Evolutionary conservation across 2,329 filamentous ascomycete species (phyloP), one percentile per base, ranked within the genome.

Genomic region (Calonectria multiphialidica): DNA sequence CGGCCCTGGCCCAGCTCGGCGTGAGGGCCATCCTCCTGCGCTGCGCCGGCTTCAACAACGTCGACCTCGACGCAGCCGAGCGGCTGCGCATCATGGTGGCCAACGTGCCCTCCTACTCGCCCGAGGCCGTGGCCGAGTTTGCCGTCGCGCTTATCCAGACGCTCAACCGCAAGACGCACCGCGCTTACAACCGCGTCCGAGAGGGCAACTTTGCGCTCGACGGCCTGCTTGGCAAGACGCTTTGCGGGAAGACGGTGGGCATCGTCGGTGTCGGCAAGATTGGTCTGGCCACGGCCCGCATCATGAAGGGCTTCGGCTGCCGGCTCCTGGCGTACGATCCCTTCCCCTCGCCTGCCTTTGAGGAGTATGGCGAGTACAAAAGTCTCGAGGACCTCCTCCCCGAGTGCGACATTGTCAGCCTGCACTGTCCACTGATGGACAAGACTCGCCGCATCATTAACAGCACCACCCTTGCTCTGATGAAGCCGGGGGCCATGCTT

Each of bases 121-220:
- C 92, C 71, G 90, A 93, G 81, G 90, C 92, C 2, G 92, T 94
- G 2, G 92, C 92, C 75, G 92, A 94, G 85, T 93, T 93, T 78
- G 88, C 91, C 47, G 88, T 93, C n/a, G 90, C 91, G 2, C 85
- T 93, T 72, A 85, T 93, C 66, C 91, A 93, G 84, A 92, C 91
- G 1, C 85, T 93, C 50, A 92, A 93, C 80, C 90, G 92, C 50
- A 90, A 91, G 79, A 93, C 90, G 16, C 92, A 93, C 80, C 89
- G 90, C 25, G 90, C 92, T 3, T 93, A 92, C 82, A 92, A 91
- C 80, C 90, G 92, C 30, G 91, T 93, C 23, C 89, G 91, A 50
- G 91, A 93, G 81, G 91, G 90, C 62, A 93, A 94, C 81, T 94
- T 93, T 80, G 88, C 87, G 53, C 88, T 94, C 37, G 88, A 92